Percentiles rank a stretch among this genome's conserved stretches.
Conservation (phyloP, 2,329 filamentous ascomycete species). For the Aspergillus quadricinctus region DNA sequence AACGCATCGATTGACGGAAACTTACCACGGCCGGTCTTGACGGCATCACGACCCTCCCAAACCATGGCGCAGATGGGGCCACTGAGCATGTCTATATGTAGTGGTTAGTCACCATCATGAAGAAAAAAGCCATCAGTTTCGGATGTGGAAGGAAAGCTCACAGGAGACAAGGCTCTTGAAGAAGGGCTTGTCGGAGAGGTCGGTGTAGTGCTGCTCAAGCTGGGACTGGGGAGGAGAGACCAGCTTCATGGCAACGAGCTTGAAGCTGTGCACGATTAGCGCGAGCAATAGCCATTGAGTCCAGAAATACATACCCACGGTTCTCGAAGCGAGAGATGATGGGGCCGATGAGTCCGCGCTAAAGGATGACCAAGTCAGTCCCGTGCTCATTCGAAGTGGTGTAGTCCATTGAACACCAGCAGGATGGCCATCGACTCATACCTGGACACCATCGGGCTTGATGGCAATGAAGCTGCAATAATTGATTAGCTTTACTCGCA, state of each 20-base stretch:
- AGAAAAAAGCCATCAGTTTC: background rate
- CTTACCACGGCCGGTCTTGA: constrained; percentile 94
- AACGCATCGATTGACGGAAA: constrained; percentile 22
- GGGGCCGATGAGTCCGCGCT: constrained; percentile 96
- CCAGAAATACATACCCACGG: constrained; percentile 63
- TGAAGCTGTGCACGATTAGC: constrained; percentile 62
- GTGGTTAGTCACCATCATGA: constrained; percentile 13
- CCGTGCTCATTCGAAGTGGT: constrained; percentile 9
- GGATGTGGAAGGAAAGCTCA: constrained; percentile 46
- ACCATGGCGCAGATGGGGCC: constrained; percentile 99
- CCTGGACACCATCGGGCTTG: constrained; percentile 99
- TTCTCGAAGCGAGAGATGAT: constrained; percentile 98
- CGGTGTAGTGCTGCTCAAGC: constrained; percentile 96
- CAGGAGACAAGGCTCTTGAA: constrained; percentile 91
- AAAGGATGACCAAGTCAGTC: constrained; percentile 24
- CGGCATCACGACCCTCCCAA: constrained; percentile 97
- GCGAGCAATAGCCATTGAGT: constrained; percentile 4
- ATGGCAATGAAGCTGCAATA: constrained; percentile 91
- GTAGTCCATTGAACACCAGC: background rate
- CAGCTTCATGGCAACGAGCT: constrained; percentile 98
- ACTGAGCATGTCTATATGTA: constrained; percentile 77
- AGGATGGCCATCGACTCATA: constrained; percentile 42
- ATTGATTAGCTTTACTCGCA: constrained; percentile 28
- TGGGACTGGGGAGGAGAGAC: constrained; percentile 83
- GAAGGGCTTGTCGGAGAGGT: constrained; percentile 92